Evolutionary conservation across 495 filamentous ascomycete species (phyloP), one percentile per base, ranked within the genome.

Genomic region (Lasiosphaeris hirsuta): DNA sequence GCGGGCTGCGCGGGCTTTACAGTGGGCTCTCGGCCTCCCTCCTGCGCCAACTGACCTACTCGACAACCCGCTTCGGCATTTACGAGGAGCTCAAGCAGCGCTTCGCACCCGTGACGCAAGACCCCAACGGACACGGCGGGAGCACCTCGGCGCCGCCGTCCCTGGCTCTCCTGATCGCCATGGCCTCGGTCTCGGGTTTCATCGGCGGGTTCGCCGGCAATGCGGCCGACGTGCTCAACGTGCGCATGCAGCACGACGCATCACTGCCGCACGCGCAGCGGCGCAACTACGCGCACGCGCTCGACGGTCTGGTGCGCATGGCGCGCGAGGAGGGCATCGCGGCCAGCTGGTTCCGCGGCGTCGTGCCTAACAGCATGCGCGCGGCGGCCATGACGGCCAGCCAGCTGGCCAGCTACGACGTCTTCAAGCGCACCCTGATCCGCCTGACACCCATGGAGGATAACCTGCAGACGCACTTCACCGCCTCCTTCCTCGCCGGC

Each of bases 181-280:
- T 97, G 67, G 87, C 92, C 52, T 86, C 83, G 10, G 77, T 81
- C 15, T 95, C 94, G 2, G 94, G 94, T 45, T 88, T 96, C 71
- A 73, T 96, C 4, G 94, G 94, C 55, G 94, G 94, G 19, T 69
- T 96, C 7, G 88, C 89, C 10, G 94, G 94, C 55, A 97, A 97
- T 72, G 89, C 91, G 0, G 93, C 93, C 55, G 94, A 98, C 68
- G 89, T 98, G 10, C 80, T 97, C 56, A 98, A 98, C 74, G 94
- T 98, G 41, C 91, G 94, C 61, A 98, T 98, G 94, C 94, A 98
- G 72, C 87, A 93, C 75, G 94, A 97, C 69, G 86, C 89, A 10
- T 84, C 92, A 0, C 82, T 96, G 4, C 89, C 92, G 0, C 64
- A 75, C 2, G 77, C 76, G 1, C 75, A 94, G 60, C 86, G 90